These are phyloP conservation scores for Marchantia polymorpha DNA, from an alignment of 225 moss, liverwort and hornwort species.

Conservation along the genomic window DNA sequence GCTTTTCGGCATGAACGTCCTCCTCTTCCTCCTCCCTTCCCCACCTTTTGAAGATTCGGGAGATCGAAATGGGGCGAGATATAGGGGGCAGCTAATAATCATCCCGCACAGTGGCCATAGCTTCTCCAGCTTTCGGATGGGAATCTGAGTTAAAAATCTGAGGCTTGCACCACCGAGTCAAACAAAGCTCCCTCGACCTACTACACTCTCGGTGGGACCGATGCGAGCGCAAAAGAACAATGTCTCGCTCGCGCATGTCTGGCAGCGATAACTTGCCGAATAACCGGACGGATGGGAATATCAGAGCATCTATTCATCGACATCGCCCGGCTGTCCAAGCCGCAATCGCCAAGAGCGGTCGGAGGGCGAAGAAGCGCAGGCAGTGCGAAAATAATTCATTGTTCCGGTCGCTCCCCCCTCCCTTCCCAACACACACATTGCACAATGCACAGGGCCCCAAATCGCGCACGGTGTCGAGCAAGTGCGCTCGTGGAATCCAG, in stretches of 20 bases:
- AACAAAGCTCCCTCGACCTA: background rate
- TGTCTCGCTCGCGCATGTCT: background rate
- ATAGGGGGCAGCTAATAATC: background rate
- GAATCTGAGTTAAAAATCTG: background rate
- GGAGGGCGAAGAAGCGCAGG: background rate
- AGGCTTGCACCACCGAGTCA: background rate
- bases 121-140: background rate
- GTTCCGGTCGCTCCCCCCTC: background rate
- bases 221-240: background rate
- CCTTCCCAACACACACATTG: background rate
- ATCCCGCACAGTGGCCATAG: background rate
- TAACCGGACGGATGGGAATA: background rate
- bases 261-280: conserved; percentile 1
- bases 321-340: background rate
- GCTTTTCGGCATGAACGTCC: too few species aligned
- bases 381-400: background rate
- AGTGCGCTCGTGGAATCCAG: background rate
- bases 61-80: background rate
- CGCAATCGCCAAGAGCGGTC: background rate
- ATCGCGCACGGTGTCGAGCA: background rate
- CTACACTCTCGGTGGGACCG: background rate
- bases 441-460: background rate
- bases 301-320: background rate
- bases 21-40: background rate
- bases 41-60: background rate